Evolutionary conservation across 1,284 basidiomycete genomes (phyloP).

Genomic region (Cryptococcus sp.): DNA sequence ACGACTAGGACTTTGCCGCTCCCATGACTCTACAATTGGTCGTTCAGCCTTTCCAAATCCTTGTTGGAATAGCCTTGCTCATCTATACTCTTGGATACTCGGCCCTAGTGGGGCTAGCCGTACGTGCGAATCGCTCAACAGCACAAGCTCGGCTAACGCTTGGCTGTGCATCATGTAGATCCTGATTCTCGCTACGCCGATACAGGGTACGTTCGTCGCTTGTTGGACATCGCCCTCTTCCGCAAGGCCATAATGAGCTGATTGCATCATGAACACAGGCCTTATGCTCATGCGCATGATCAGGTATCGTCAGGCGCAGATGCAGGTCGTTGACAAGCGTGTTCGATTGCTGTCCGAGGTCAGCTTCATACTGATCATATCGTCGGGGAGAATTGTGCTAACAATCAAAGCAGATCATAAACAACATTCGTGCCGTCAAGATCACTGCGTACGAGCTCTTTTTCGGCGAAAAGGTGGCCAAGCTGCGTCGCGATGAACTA

Average conservation of each 20-base stretch:
- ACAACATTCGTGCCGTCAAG: slow-evolving; percentile 51
- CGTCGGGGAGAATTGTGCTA: background rate
- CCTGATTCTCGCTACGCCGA: slow-evolving; percentile 11
- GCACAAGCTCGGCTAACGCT: too few species aligned
- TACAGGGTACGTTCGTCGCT: slow-evolving; percentile 15
- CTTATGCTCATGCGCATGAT: slow-evolving; percentile 67
- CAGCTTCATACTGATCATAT: background rate
- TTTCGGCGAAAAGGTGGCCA: slow-evolving; percentile 61
- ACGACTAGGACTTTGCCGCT: slow-evolving; percentile 14
- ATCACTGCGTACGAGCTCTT: slow-evolving; percentile 57
- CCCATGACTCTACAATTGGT: slow-evolving; percentile 55
- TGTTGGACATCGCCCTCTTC: too few species aligned
- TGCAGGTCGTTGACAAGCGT: slow-evolving; percentile 71
- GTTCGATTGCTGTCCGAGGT: slow-evolving; percentile 27
- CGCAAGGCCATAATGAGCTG: too few species aligned
- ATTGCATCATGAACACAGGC: slow-evolving; percentile 26
- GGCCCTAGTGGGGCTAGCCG: slow-evolving; percentile 52
- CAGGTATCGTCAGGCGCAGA: slow-evolving; percentile 64
- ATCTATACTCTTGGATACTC: slow-evolving; percentile 56
- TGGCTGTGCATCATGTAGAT: slow-evolving; percentile 4
- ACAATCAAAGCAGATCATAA: slow-evolving; percentile 16
- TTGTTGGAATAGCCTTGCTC: slow-evolving; percentile 66
- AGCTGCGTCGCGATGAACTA: slow-evolving; percentile 60
- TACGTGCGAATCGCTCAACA: too few species aligned
- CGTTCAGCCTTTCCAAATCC: slow-evolving; percentile 56